A percentile compares a stretch with the other conserved stretches of the same genome.
These are phyloP conservation scores for Ustilago curta DNA, from an alignment of 1,284 basidiomycete genomes.

Conservation along the genomic window DNA sequence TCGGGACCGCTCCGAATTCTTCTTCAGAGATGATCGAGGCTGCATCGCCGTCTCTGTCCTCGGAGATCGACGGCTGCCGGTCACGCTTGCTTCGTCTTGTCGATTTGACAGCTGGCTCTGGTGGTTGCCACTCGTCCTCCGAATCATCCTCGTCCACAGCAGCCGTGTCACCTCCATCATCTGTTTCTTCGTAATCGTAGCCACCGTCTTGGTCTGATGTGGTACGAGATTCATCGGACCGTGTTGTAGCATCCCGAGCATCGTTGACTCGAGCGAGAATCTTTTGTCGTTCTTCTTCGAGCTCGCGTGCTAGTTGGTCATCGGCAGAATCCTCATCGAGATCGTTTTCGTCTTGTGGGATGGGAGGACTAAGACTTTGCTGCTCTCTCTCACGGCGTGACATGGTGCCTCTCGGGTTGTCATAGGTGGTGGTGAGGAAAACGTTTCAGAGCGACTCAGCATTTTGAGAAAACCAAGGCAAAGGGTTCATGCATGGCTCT, in stretches of 20 bases:
- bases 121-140: slow-evolving; percentile 52
- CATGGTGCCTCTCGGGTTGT: slow-evolving; percentile 11
- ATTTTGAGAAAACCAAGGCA: background rate
- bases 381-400: slow-evolving; percentile 6
- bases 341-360: background rate
- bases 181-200: background rate
- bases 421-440: background rate
- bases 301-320: slow-evolving; percentile 29
- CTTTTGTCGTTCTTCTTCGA: slow-evolving; percentile 36
- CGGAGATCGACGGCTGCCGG: slow-evolving; percentile 9
- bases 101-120: slow-evolving; percentile 10
- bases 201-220: background rate
- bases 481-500: slow-evolving; percentile 13
- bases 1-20: background rate
- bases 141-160: slow-evolving; percentile 22
- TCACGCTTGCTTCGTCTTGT: slow-evolving; percentile 21
- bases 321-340: slow-evolving; percentile 13
- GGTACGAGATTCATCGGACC: background rate
- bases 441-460: slow-evolving; percentile 16
- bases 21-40: background rate
- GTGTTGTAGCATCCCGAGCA: background rate
- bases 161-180: background rate
- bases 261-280: slow-evolving; percentile 21
- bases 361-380: no score
- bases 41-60: slow-evolving; percentile 23